Evolutionary conservation across 352 stramenopile species (phyloP).

Genomic region (Pythium aphanidermatum): DNA sequence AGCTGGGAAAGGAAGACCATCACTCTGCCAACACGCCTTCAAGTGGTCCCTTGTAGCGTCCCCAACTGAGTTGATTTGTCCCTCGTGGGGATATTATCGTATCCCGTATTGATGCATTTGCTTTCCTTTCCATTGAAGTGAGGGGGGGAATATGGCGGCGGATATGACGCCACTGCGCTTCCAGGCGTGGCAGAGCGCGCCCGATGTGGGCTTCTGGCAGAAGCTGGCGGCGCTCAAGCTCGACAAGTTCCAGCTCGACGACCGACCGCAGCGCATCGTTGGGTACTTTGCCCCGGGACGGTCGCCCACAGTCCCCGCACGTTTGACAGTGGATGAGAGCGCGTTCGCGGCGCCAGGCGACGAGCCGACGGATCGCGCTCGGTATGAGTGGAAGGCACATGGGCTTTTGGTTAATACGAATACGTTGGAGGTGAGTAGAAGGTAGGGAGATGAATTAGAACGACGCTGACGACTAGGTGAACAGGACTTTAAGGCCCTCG

Average conservation of each 20-base stretch:
- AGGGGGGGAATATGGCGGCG: slow-evolving; percentile 5
- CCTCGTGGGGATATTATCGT: no score
- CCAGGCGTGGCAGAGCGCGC: slow-evolving; percentile 74
- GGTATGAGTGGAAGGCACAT: slow-evolving; percentile 72
- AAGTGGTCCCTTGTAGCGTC: no score
- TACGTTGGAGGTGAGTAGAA: slow-evolving; percentile 64
- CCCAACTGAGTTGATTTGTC: no score
- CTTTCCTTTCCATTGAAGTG: no score
- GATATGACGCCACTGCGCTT: slow-evolving; percentile 51
- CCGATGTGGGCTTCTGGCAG: slow-evolving; percentile 83
- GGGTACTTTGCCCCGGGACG: slow-evolving; percentile 66
- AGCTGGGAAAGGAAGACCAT: no score
- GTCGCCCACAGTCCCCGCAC: slow-evolving; percentile 49
- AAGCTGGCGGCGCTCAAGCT: slow-evolving; percentile 72
- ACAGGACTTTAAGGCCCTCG: slow-evolving; percentile 79
- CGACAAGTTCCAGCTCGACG: slow-evolving; percentile 72
- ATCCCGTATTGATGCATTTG: no score
- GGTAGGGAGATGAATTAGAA: no score
- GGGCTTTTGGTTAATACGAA: slow-evolving; percentile 81
- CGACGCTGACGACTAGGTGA: background rate
- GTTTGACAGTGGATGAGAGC: slow-evolving; percentile 69
- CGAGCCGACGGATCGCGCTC: slow-evolving; percentile 32
- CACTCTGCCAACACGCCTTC: no score
- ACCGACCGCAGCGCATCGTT: slow-evolving; percentile 47
- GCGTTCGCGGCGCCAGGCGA: slow-evolving; percentile 30